phyloP scores from a whole-genome alignment of 2,329 filamentous ascomycete species.

The Magnaporthiopsis incrustans region DNA sequence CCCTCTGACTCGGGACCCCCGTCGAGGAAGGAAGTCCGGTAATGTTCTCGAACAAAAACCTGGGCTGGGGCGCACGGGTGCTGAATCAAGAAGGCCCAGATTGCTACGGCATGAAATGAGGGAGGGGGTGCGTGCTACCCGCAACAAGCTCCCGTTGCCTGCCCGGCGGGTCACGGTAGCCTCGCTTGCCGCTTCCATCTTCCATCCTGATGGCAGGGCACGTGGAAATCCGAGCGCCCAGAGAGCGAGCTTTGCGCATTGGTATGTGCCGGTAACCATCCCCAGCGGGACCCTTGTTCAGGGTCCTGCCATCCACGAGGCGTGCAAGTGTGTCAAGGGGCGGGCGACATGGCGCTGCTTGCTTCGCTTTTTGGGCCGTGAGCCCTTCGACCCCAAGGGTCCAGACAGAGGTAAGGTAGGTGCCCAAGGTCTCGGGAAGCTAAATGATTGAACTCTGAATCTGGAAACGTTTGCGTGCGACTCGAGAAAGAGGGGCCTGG shows the following conservation, averaged over 20 bases:
- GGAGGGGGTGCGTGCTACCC: too few species aligned
- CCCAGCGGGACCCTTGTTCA: not conserved
- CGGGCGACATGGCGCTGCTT: not conserved
- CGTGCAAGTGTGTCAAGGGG: not conserved
- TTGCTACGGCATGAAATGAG: not conserved
- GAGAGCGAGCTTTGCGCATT: not conserved
- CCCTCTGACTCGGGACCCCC: not conserved
- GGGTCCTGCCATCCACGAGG: not conserved
- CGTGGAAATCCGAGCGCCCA: not conserved
- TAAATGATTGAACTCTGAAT: not conserved
- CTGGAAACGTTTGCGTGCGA: not conserved
- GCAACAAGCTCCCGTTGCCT: not conserved
- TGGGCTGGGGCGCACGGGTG: too few species aligned
- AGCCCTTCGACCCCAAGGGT: not conserved
- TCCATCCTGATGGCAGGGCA: too few species aligned
- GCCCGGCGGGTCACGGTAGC: not conserved
- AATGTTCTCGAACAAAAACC: not conserved
- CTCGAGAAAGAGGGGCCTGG: not conserved
- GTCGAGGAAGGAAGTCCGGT: not conserved
- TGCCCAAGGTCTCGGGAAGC: not conserved
- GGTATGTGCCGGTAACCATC: too few species aligned
- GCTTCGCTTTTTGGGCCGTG: not conserved
- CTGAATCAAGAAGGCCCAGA: not conserved
- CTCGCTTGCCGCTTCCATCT: not conserved
- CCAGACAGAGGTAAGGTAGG: too few species aligned